Evolutionary conservation across 305 asterid genomes (phyloP), one percentile per base, ranked within the genome.

Genomic region (Solanum hybrid): DNA sequence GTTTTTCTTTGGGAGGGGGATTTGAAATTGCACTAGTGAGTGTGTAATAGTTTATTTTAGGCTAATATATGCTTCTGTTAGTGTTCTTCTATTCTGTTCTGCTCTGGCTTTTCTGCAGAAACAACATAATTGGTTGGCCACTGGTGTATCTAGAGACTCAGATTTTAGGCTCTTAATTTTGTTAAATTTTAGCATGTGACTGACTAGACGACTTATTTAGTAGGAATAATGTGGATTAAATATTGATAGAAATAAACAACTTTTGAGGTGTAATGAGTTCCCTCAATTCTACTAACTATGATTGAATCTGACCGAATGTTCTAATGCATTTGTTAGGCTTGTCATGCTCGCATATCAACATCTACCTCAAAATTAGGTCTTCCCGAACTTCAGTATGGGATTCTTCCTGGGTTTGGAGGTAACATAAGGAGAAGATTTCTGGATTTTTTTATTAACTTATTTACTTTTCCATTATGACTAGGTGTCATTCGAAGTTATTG

Each of bases 401-500:
- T 97, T 89, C 94, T 97, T 91, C 99, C 99, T 78, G 99, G 99
- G 82, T 95, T 97, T 91, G 99, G 99, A 95, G 99, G 99, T 97
- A 81, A 57, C 70, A 81, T 12, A 81, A 39, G 24, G 87, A 38
- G 68, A 38, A 38, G 36, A 80, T 80, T 12, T 80, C 86, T 80
- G 22, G 34, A 37, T 80, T 80, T 37, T 37, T 38, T 41, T 24
- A 24, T 34, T 11, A 10, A 4, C 41, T 34, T 79, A 79, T 79
- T 79, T 34, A 20, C 84, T 79, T 79, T 17, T 33, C 38, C 24
- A 78, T 78, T 78, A 78, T 78, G 82, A 79, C 26, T 79, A 22
- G 84, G 51, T 34, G 29, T 34, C 84, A 4, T 22, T 10, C 61
- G 0, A 79, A 79, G 45, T 78, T 79, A 79, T 79, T 33, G 45